A percentile compares a stretch with the other conserved stretches of the same genome.
These are phyloP conservation scores for Evernia prunastri DNA, from an alignment of 495 filamentous ascomycete genomes.

Conservation along the genomic window DNA sequence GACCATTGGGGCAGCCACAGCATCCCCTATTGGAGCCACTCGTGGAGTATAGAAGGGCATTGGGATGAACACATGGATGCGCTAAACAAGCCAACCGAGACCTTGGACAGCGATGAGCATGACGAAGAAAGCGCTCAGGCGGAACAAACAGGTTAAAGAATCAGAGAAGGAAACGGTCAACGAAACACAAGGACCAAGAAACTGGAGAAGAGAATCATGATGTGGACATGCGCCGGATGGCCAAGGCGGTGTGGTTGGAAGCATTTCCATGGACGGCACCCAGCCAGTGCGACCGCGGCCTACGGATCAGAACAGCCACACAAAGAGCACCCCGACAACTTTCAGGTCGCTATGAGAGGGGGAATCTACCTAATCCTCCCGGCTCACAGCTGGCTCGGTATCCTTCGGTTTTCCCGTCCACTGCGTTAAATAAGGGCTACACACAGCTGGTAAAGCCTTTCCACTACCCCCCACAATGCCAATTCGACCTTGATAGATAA, in stretches of 20 bases:
- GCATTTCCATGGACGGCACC: neutral
- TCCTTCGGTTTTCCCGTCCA: neutral
- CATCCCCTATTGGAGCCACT: slow-evolving; percentile 28
- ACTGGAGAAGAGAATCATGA: neutral
- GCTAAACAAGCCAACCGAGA: slow-evolving; percentile 53
- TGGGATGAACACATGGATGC: slow-evolving; percentile 65
- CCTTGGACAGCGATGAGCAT: neutral
- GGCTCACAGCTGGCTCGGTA: neutral
- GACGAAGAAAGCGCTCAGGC: neutral
- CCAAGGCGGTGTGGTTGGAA: neutral
- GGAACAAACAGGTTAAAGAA: neutral
- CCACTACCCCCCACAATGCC: neutral
- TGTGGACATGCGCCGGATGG: neutral
- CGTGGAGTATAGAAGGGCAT: slow-evolving; percentile 14
- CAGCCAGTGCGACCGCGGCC: neutral
- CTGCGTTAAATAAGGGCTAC: neutral
- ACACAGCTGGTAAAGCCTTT: neutral
- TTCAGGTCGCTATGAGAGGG: neutral
- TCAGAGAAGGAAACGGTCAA: neutral
- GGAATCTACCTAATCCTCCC: neutral
- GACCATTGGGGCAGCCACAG: slow-evolving; percentile 21
- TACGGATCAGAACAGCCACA: neutral
- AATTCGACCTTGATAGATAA: neutral
- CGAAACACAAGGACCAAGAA: too few species aligned
- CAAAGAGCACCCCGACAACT: neutral